A percentile compares a stretch with the other conserved stretches of the same genome.
Conservation (phyloP, 176 grass and related monocot genomes). For the Miscanthus lutarioriparius region DNA sequence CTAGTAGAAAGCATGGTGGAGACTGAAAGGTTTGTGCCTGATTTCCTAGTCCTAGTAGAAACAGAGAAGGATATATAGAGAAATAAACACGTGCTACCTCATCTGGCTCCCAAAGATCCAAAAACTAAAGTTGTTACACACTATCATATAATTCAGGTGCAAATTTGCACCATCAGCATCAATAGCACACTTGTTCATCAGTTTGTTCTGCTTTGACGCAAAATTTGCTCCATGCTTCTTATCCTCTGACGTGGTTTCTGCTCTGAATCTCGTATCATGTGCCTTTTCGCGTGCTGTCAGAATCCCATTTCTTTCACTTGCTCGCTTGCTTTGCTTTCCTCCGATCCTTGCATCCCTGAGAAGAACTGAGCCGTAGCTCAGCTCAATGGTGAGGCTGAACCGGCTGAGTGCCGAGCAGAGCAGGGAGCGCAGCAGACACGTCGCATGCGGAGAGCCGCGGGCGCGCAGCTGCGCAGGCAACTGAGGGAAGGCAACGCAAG, state of each 20-base stretch:
- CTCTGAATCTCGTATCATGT: not conserved
- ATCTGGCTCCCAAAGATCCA: not conserved
- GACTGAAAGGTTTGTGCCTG: not conserved
- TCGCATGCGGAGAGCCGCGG: not conserved
- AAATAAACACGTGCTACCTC: conserved; percentile 3
- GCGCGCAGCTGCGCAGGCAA: not conserved
- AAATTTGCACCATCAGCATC: not conserved
- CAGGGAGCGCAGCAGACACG: not conserved
- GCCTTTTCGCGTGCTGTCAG: not conserved
- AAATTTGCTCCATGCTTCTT: not conserved
- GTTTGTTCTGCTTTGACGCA: not conserved
- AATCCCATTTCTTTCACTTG: not conserved
- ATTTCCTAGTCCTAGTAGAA: not conserved
- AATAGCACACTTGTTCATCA: not conserved
- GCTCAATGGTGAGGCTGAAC: no score
- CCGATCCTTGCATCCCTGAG: not conserved
- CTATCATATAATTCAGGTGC: not conserved
- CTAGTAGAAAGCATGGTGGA: not conserved
- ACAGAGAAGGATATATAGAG: not conserved
- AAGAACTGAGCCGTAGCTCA: not conserved
- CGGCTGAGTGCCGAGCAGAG: not conserved
- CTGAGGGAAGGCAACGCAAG: conserved; percentile 35
- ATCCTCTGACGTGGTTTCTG: not conserved
- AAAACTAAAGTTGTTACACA: not conserved
- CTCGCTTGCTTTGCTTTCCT: not conserved